Base-by-base conservation (phyloP, 306 rosid species). In the Quercus rubra region DNA sequence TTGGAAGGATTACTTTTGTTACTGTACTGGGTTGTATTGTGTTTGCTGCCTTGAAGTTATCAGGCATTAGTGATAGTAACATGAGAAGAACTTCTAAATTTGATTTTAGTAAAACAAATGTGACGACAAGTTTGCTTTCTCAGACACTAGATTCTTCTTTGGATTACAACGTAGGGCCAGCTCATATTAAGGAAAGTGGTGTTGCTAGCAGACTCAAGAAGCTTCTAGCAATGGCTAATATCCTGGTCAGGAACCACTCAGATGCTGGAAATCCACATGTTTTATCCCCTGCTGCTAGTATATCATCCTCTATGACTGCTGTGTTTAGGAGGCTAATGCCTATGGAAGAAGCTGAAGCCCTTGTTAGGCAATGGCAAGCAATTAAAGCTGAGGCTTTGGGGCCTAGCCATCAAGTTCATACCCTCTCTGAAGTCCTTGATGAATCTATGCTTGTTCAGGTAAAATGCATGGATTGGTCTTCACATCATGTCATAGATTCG, bases 391-490 rank as follows among this genome's bases (percentile, higher is more conserved):
- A 93, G 84, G 99, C 97, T 89, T 80, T 96, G 90, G 99, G 99
- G 43, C 94, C 99, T 77, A 81, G 82, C 79, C 91, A 96, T 87
- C 86, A 88, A 87, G 87, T 87, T 74, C 74, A 86, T 81, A 81
- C 71, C 78, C 96, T 96, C 66, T 64, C 82, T 78, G 87, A 91
- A 69, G 89, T 96, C 85, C 99, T 96, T 73, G 99, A 88, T 15
- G 96, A 91, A 78, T 80, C 97, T 13, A 96, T 96, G 99, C 98
- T 93, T 88, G 85, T 82, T 81, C 97, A 96, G 99, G 99, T 95
- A 88, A 64, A 25, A 46, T 74, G 55, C 78, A 75, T 75, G 79
- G 2, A 51, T 77, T 72, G 71, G 76, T 54, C 70, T 75, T 79
- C 56, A 43, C 56, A 55, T 61, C 69, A 58, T 75, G 30, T 20